These are phyloP conservation scores for Teratosphaeria nubilosa DNA, from an alignment of 2,329 filamentous ascomycete genomes.

Conservation along the genomic window DNA sequence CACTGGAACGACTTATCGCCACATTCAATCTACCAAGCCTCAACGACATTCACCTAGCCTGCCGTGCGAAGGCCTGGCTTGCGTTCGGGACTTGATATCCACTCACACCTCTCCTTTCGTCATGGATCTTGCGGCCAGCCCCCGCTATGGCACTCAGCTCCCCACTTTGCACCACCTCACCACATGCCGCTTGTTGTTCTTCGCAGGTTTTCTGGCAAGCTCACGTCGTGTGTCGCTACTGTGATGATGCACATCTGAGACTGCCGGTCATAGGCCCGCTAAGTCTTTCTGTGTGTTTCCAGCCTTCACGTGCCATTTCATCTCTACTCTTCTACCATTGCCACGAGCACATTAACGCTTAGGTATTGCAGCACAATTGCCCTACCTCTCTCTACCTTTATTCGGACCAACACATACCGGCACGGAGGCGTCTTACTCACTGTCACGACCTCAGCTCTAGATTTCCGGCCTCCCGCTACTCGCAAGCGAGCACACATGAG, in stretches of 20 bases:
- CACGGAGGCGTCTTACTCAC: neutral
- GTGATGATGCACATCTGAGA: neutral
- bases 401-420: neutral
- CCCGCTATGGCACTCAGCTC: neutral
- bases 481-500: neutral
- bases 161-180: neutral
- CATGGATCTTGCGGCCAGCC: neutral
- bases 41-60: neutral
- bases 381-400: neutral
- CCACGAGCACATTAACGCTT: neutral
- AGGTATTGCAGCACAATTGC: neutral
- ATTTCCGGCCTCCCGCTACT: neutral
- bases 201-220: neutral
- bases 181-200: too few relatives aligned
- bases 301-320: neutral
- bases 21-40: neutral
- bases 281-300: too few relatives aligned
- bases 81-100: neutral
- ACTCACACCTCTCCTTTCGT: neutral
- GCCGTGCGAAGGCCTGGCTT: neutral
- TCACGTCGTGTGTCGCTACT: neutral
- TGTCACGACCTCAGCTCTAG: neutral
- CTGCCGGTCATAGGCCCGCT: neutral
- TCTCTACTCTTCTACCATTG: neutral
- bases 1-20: neutral